Evolutionary conservation across 2,329 filamentous ascomycete genomes (phyloP).

Genomic region (Diplodia mutila): DNA sequence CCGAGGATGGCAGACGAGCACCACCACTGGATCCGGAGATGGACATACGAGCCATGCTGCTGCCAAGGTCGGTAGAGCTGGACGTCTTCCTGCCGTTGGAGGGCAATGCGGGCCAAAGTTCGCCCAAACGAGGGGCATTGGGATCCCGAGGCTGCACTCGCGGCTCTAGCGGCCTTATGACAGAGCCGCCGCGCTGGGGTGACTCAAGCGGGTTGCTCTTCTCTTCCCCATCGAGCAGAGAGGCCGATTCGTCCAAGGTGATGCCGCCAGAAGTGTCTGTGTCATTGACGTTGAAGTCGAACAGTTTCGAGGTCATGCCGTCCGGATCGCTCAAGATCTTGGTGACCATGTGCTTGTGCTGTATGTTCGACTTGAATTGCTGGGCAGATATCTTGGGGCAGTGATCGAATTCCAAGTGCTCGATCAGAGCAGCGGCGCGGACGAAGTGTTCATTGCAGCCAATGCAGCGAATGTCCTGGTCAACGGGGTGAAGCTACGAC

Average conservation of each 20-base stretch:
- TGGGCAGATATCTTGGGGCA: slow-evolving; percentile 50
- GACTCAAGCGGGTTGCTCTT: not conserved
- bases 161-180: not conserved
- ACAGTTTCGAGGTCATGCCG: not conserved
- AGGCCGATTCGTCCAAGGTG: not conserved
- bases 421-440: slow-evolving; percentile 54
- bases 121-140: not conserved
- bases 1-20: not conserved
- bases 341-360: slow-evolving; percentile 55
- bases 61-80: not conserved
- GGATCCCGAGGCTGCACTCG: not conserved
- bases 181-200: not conserved
- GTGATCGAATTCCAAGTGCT: slow-evolving; percentile 58
- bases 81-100: not conserved
- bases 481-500: slow-evolving; percentile 51
- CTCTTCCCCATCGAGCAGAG: not conserved
- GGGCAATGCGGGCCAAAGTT: slow-evolving; percentile 9
- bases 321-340: slow-evolving; percentile 36
- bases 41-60: not conserved
- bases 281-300: slow-evolving; percentile 27
- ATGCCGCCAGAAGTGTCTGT: not conserved
- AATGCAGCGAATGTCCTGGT: slow-evolving; percentile 56
- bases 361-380: slow-evolving; percentile 54
- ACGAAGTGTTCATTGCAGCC: slow-evolving; percentile 57
- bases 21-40: not conserved